Conservation (phyloP, 345 rosid genomes). For the Eucalyptus leucophloia region DNA sequence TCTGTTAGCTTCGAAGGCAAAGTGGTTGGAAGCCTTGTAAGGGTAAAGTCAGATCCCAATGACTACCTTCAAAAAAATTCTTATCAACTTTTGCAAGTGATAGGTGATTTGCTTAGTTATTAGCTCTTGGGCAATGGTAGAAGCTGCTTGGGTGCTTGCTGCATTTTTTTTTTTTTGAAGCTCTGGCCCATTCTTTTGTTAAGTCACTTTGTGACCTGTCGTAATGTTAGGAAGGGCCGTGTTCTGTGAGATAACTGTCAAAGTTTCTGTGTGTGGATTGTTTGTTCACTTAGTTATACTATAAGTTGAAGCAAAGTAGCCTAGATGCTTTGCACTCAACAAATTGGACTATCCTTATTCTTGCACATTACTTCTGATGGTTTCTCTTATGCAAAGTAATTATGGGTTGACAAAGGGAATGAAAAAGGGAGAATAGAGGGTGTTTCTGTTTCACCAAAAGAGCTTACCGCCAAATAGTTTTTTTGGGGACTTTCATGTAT, state of each 20-base stretch:
- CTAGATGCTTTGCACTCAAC: neutral
- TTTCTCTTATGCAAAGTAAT: neutral
- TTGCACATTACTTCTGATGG: neutral
- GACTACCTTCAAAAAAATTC: constrained; percentile 58
- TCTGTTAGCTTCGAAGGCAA: constrained; percentile 38
- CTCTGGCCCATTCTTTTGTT: neutral
- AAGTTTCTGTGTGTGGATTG: neutral
- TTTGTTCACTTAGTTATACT: neutral
- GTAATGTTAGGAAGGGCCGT: neutral
- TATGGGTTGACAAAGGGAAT: neutral
- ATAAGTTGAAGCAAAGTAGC: neutral
- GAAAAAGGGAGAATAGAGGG: neutral
- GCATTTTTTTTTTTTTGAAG: neutral
- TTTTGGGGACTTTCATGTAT: neutral
- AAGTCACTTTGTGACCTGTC: neutral
- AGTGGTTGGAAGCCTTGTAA: constrained; percentile 55
- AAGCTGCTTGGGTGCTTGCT: neutral
- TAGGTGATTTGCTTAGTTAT: constrained; percentile 22
- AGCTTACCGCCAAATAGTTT: neutral
- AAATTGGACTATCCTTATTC: neutral
- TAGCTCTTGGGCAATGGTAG: neutral
- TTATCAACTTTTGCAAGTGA: constrained; percentile 59
- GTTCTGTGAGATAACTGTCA: neutral
- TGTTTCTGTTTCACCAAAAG: neutral
- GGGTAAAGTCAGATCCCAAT: constrained; percentile 64